Conservation (phyloP, 2,329 filamentous ascomycete genomes). For the Fusarium pseudocircinatum region DNA sequence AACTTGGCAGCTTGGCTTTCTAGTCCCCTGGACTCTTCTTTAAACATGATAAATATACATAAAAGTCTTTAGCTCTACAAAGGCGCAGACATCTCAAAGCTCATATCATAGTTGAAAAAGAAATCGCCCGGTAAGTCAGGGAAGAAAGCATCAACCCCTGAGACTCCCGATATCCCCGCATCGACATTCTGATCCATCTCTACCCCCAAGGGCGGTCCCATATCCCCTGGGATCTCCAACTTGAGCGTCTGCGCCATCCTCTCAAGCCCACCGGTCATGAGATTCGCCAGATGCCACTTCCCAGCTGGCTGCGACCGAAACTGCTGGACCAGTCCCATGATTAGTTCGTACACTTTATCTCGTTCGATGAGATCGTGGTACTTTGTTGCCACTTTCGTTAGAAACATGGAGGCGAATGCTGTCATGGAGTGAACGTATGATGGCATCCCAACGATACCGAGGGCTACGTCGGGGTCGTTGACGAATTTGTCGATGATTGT, state of each 20-base stretch:
- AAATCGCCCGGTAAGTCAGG: slow-evolving; percentile 25
- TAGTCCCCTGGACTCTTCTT: too few species aligned
- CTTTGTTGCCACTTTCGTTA: slow-evolving; percentile 56
- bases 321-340: slow-evolving; percentile 49
- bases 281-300: slow-evolving; percentile 55
- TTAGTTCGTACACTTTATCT: slow-evolving; percentile 49
- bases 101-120: slow-evolving; percentile 29
- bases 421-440: slow-evolving; percentile 64
- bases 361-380: slow-evolving; percentile 53
- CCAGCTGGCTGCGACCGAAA: slow-evolving; percentile 53
- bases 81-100: slow-evolving; percentile 11
- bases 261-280: slow-evolving; percentile 57
- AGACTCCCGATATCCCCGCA: not conserved
- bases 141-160: slow-evolving; percentile 20
- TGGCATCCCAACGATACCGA: slow-evolving; percentile 54
- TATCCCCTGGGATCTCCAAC: not conserved
- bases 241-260: slow-evolving; percentile 26
- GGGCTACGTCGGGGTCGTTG: slow-evolving; percentile 51
- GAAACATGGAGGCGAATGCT: slow-evolving; percentile 60
- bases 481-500: slow-evolving; percentile 55
- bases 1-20: not conserved
- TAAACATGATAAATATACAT: too few species aligned
- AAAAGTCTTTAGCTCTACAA: not conserved
- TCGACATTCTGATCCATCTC: not conserved
- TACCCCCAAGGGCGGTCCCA: not conserved